A percentile compares a stretch with the other conserved stretches of the same genome.
Conservation (phyloP, 495 filamentous ascomycete genomes). For the Neurospora africana region DNA sequence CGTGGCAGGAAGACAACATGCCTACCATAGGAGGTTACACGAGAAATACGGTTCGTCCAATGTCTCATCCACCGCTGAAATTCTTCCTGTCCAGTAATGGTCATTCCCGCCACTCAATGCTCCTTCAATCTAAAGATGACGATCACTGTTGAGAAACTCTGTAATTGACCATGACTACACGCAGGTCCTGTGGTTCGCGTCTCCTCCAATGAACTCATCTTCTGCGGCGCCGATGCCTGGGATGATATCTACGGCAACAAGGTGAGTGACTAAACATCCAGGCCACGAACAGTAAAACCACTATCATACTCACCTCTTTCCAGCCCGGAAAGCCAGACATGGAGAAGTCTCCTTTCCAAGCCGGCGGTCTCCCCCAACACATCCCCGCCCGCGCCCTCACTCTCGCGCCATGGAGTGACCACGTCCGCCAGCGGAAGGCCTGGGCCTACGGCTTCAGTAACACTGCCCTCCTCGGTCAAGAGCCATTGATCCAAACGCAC, state of each 20-base stretch:
- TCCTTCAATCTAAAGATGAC: not conserved
- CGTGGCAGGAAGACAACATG: constrained; percentile 6
- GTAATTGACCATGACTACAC: not conserved
- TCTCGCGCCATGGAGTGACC: constrained; percentile 15
- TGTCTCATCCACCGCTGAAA: not conserved
- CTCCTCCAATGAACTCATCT: constrained; percentile 14
- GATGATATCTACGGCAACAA: constrained; percentile 39
- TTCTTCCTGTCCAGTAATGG: not conserved
- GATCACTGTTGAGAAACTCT: not conserved
- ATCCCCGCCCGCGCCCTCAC: constrained; percentile 7
- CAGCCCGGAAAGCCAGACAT: constrained; percentile 21
- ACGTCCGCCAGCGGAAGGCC: constrained; percentile 42
- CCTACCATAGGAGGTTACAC: constrained; percentile 6
- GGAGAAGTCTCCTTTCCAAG: constrained; percentile 37
- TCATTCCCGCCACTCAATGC: not conserved
- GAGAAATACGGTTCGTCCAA: constrained; percentile 4
- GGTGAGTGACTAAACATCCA: constrained; percentile 16
- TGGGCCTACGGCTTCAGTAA: constrained; percentile 40
- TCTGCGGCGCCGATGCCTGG: constrained; percentile 23
- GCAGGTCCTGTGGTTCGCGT: constrained; percentile 9
- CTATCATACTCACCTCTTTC: constrained; percentile 28
- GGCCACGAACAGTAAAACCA: constrained; percentile 27
- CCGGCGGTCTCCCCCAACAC: constrained; percentile 18
- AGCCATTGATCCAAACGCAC: constrained; percentile 31
- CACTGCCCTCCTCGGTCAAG: constrained; percentile 29